Evolutionary conservation across 2,329 filamentous ascomycete species (phyloP).

Genomic region (Volutella citrinella): DNA sequence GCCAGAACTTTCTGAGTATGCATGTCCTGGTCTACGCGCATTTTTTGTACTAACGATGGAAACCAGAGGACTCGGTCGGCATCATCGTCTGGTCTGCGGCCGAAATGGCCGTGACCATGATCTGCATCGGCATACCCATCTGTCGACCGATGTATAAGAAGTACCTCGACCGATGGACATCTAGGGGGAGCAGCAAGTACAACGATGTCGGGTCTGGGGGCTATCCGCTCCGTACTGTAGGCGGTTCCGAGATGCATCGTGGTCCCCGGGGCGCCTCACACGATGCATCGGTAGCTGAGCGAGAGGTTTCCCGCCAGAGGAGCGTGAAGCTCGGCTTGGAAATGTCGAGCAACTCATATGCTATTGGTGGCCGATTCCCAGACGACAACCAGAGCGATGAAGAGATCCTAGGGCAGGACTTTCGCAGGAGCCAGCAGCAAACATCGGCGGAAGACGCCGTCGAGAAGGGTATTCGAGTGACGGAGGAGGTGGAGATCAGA

Average conservation of each 20-base stretch:
- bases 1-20: slow-evolving; percentile 12
- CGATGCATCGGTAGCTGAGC: too few relatives aligned
- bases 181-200: slow-evolving; percentile 14
- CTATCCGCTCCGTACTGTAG: too few relatives aligned
- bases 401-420: slow-evolving; percentile 12
- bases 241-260: too few relatives aligned
- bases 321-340: slow-evolving; percentile 9
- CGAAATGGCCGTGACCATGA: slow-evolving; percentile 34
- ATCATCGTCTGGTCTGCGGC: slow-evolving; percentile 36
- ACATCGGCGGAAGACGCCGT: neutral
- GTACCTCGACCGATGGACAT: slow-evolving; percentile 11
- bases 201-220: slow-evolving; percentile 5
- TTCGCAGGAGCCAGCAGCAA: neutral
- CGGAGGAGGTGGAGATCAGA: slow-evolving; percentile 15
- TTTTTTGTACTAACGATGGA: neutral
- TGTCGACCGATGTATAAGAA: slow-evolving; percentile 32
- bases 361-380: slow-evolving; percentile 12
- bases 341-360: too few relatives aligned
- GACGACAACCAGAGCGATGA: slow-evolving; percentile 15
- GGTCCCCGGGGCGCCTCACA: too few relatives aligned
- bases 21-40: neutral
- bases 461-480: slow-evolving; percentile 10
- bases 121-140: slow-evolving; percentile 38
- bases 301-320: slow-evolving; percentile 10
- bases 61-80: slow-evolving; percentile 30